Evolutionary conservation across 2,329 filamentous ascomycete genomes (phyloP).

Genomic region (Epichloe sp.): DNA sequence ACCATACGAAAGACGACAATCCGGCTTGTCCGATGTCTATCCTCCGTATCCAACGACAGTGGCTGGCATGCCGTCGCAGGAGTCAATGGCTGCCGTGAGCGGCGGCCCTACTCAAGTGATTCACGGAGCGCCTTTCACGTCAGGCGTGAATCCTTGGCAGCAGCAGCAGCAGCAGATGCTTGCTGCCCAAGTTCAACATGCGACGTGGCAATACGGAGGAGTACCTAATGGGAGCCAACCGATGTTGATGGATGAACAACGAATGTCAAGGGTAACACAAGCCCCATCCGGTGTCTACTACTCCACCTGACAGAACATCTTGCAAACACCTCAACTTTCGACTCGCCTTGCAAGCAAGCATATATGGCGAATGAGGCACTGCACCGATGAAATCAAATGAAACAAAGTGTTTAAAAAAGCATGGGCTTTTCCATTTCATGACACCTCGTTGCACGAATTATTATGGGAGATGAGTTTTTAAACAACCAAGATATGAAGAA

Average conservation of each 20-base stretch:
- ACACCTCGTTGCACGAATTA: not conserved
- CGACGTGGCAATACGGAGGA: constrained; percentile 24
- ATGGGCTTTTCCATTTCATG: not conserved
- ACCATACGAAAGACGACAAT: constrained; percentile 30
- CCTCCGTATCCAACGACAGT: constrained; percentile 24
- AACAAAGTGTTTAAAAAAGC: not conserved
- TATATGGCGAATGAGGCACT: not conserved
- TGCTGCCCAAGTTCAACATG: constrained; percentile 6
- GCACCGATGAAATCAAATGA: not conserved
- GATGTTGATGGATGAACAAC: constrained; percentile 8
- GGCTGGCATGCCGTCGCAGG: constrained; percentile 22
- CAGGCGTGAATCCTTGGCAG: constrained; percentile 31
- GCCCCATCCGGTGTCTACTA: constrained; percentile 9
- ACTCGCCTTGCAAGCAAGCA: not conserved
- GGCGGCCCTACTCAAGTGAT: constrained; percentile 19
- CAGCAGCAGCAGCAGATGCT: constrained; percentile 24
- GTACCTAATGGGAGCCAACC: constrained; percentile 8
- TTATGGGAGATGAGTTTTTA: not conserved
- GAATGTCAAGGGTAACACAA: constrained; percentile 6
- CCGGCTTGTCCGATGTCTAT: constrained; percentile 31
- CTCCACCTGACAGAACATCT: constrained; percentile 4
- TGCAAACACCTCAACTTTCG: not conserved
- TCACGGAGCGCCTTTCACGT: constrained; percentile 15
- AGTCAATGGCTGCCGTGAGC: constrained; percentile 20
- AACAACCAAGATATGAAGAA: not conserved